A percentile compares a stretch with the other conserved stretches of the same genome.
Evolutionary conservation across 345 rosid species (phyloP).

Genomic region (Boechera retrofracta): DNA sequence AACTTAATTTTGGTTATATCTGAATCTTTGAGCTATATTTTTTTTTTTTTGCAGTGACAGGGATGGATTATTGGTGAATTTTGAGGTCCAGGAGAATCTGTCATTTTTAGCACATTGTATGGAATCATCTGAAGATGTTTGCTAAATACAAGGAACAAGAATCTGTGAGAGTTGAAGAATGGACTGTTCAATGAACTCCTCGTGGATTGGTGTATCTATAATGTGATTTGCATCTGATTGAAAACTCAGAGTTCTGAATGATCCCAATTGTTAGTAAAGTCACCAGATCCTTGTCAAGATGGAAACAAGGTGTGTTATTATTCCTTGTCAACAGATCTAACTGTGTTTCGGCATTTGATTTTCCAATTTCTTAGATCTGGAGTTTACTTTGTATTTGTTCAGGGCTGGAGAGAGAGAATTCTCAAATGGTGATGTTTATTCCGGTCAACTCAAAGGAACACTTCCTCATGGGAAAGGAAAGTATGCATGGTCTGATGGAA

Average conservation of each 20-base stretch:
- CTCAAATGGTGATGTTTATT: conserved; percentile 72
- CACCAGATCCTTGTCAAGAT: conserved; percentile 34
- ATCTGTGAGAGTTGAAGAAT: conserved; percentile 20
- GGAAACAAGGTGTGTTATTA: conserved; percentile 37
- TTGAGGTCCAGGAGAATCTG: conserved; percentile 29
- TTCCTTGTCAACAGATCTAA: not conserved
- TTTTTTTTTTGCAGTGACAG: not conserved
- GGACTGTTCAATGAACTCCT: not conserved
- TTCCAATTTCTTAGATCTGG: conserved; percentile 17
- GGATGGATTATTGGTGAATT: conserved; percentile 2
- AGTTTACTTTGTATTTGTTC: conserved; percentile 21
- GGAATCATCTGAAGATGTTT: conserved; percentile 9
- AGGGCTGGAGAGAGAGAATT: conserved; percentile 60
- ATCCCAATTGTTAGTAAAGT: not conserved
- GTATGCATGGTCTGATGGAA: conserved; percentile 73
- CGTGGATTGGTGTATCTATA: conserved; percentile 6
- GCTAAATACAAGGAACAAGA: not conserved
- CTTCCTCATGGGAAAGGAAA: conserved; percentile 83
- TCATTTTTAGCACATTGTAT: conserved; percentile 27
- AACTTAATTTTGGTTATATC: not conserved
- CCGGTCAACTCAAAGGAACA: conserved; percentile 61
- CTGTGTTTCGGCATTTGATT: not conserved
- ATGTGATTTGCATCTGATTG: conserved; percentile 15
- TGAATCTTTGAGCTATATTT: not conserved
- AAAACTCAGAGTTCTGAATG: conserved; percentile 21